Conservation (phyloP, 225 moss, liverwort and hornwort species). For the Pseudoscleropodium purum region DNA sequence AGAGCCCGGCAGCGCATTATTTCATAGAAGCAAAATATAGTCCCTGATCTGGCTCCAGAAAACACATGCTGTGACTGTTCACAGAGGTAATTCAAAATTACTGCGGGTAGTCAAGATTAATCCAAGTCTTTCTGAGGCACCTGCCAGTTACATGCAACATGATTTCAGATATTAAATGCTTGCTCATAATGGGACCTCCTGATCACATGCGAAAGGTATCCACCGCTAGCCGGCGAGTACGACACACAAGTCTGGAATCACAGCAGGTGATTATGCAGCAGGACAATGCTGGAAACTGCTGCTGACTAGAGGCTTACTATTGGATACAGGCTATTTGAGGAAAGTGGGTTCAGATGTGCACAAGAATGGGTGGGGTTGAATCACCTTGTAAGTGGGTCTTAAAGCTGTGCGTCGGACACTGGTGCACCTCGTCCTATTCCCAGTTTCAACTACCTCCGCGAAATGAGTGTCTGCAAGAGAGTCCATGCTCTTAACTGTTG, state of each 20-base stretch:
- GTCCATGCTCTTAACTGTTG: background rate
- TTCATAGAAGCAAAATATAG: background rate
- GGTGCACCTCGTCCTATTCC: background rate
- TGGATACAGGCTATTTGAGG: background rate
- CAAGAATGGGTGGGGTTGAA: background rate
- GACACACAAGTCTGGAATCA: constrained; percentile 5
- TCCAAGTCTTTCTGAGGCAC: background rate
- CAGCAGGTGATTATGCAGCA: background rate
- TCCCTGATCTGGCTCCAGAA: background rate
- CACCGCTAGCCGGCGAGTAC: background rate
- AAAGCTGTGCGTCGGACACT: background rate
- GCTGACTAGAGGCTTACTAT: background rate
- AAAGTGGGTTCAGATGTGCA: background rate
- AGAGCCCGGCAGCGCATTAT: background rate
- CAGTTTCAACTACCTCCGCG: constrained; percentile 9
- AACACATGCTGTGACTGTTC: constrained; percentile 3
- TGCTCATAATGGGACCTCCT: constrained; percentile 10
- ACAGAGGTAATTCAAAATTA: background rate
- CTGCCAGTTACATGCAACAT: constrained; percentile 20
- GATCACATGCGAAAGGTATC: constrained; percentile 18
- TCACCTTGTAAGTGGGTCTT: background rate
- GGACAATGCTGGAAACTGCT: background rate
- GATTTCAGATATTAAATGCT: constrained; percentile 21
- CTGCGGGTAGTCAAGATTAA: background rate
- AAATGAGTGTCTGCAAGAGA: constrained; percentile 21